Base-by-base conservation (phyloP, 2,329 filamentous ascomycete genomes). In the Clarireedia sp. region DNA sequence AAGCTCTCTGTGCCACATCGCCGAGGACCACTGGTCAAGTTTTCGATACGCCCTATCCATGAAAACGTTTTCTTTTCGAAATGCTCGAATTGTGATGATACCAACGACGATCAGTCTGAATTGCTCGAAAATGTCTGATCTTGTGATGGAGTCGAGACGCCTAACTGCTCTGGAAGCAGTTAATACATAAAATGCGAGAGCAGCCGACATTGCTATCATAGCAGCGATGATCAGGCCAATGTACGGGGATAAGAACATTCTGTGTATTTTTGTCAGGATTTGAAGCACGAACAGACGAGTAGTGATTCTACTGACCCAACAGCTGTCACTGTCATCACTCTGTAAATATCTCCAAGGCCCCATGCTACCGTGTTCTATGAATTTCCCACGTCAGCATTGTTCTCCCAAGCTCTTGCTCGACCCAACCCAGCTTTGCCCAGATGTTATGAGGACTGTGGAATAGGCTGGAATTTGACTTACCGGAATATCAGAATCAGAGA, bases 31-130 rank as follows among this genome's bases (percentile, higher is more conserved):
- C 77, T 76, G 48, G 77, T 91, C 87, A n/a, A 91, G 78, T 60
- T 78, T 78, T 38, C 69, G 67, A 65, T 85, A 83, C 82, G 91
- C 89, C 51, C 80, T 76, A 6, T 83, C 75, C 49, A 86, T 73
- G 62, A 89, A 91, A 0, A 76, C 75, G 17, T 80, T 73, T 0
- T 76, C 73, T 72, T 87, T 88, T 58, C 81, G 80, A 60, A 87
- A 91, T 0, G 85, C 85, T n/a, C 88, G 80, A 50, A 92, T 88
- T 0, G 87, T 90, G 5, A 80, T 75, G 19, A 92, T 78, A 4
- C 88, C 89, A 1, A 79, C 78, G 9, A 91, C 76, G 0, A 85
- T 80, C 1, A 86, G 82, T 7, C 83, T 83, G 62, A 91, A 90
- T 36, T 64, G 61, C n/a, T 60, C 87, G 63, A 89, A 90, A 1